Evolutionary conservation across 179 eudicot species (phyloP).

Genomic region (Nepenthes alata): DNA sequence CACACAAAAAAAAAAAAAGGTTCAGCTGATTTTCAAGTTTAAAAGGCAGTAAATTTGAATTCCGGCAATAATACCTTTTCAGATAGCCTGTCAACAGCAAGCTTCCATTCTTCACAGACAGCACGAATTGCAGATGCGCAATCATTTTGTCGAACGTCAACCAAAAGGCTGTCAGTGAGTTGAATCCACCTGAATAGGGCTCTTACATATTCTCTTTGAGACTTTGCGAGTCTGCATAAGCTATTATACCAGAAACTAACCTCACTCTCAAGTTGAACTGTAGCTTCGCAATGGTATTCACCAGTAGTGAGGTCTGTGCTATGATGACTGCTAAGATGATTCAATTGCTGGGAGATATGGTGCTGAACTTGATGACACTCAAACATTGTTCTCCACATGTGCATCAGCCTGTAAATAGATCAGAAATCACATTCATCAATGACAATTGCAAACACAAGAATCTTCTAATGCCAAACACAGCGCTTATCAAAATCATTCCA

Average conservation of each 20-base stretch:
- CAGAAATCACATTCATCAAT: not conserved
- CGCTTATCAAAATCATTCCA: not conserved
- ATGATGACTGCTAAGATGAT: conserved; percentile 33
- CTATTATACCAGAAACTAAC: conserved; percentile 55
- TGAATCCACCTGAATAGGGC: conserved; percentile 44
- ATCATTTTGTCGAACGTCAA: conserved; percentile 16
- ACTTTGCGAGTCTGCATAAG: conserved; percentile 45
- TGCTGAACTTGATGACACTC: conserved; percentile 61
- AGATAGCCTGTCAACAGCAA: conserved; percentile 51
- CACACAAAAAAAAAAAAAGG: too few relatives aligned
- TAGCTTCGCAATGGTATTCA: conserved; percentile 46
- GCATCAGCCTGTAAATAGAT: conserved; percentile 32
- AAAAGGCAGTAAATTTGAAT: not conserved
- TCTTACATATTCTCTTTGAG: conserved; percentile 47
- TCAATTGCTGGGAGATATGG: conserved; percentile 52
- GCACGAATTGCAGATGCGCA: conserved; percentile 28
- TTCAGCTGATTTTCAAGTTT: too few relatives aligned
- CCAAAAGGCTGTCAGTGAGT: conserved; percentile 30
- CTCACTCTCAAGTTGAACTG: conserved; percentile 63
- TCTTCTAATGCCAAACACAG: too few relatives aligned
- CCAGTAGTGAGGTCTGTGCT: conserved; percentile 36
- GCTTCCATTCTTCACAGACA: conserved; percentile 47
- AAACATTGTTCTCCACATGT: conserved; percentile 66
- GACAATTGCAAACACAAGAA: too few relatives aligned
- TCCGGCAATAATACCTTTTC: conserved; percentile 39